Percentiles rank a stretch among this genome's conserved stretches.
Evolutionary conservation across 2,329 filamentous ascomycete genomes (phyloP).

Genomic region (Aspergillus novofumigatus): DNA sequence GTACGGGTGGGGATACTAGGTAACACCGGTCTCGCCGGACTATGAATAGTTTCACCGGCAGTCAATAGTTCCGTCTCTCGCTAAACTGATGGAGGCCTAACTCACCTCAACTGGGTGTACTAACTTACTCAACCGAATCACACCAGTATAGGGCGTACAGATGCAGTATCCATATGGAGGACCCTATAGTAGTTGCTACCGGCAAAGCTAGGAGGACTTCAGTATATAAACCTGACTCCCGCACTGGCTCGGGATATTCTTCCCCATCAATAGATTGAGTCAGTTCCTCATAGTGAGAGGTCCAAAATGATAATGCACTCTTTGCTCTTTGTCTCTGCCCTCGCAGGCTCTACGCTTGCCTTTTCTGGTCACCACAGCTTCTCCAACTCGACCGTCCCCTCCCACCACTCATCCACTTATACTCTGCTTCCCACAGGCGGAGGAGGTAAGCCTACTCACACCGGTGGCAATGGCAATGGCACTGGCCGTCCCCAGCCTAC

Average conservation of each 20-base stretch:
- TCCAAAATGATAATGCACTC: neutral
- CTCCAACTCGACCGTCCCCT: slow-evolving; percentile 4
- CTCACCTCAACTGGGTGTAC: too few species aligned
- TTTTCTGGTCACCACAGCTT: slow-evolving; percentile 12
- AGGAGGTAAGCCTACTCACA: neutral
- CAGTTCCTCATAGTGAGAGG: too few species aligned
- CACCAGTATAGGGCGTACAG: neutral
- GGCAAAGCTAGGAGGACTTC: neutral
- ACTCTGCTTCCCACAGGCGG: slow-evolving; percentile 8
- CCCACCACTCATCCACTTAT: slow-evolving; percentile 1
- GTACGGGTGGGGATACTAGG: too few species aligned
- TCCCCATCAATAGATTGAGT: neutral
- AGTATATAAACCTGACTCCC: neutral
- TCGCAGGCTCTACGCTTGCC: slow-evolving; percentile 18
- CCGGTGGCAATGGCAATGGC: neutral
- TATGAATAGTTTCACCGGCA: too few species aligned
- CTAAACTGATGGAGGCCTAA: too few species aligned
- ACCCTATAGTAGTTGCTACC: neutral
- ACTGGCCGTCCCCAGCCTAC: neutral
- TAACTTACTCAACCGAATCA: too few species aligned
- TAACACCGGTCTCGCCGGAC: too few species aligned
- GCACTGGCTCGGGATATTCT: neutral
- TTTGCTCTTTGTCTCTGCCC: slow-evolving; percentile 13
- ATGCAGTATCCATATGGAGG: neutral
- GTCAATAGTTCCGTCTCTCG: too few species aligned